Base-by-base conservation (phyloP, 1,284 basidiomycete genomes). In the Cryptococcus amylolentus region DNA sequence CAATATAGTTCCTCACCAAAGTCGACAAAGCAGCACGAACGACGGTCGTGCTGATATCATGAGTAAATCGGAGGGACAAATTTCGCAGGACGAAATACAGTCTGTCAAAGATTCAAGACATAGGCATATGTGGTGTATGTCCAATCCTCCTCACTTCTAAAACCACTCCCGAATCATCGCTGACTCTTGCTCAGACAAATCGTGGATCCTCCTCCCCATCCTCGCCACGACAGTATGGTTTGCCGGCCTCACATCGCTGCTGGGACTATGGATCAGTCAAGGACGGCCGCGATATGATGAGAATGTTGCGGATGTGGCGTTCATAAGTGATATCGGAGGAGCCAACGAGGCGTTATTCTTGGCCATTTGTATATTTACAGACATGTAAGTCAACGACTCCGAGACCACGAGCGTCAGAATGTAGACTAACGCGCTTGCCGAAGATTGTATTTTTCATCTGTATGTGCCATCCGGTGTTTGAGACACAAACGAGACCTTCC, bases 401-500 rank as follows among this genome's bases (percentile, higher is more conserved):
- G 43, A 41, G 27, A 16, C 8, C 18, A 35, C 35, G 23, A 16
- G 20, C 3, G 18, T 13, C 41, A 8, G 20, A 8, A 1, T 46
- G 40, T 37, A n/a, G 27, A 7, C 38, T 47, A 27, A 41, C 8
- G 10, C 14, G 2, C 26, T 27, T 27, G 14, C 1, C 18, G n/a
- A 37, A 63, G 64, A 4, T 66, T 73, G 27, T 74, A 79, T 70
- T 71, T 79, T 54, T 53, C 71, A 5, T 70, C 78, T 1, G 69
- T 80, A 3, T 62, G 81, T 18, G 64, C 75, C 1, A 81, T 81
- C 56, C 66, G 80, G 8, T 80, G 76, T 69, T 65, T 83, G 10
- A 71, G 81, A 14, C 77, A 79, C 55, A 49, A 71, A 14, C 77
- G 80, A 18, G 70, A 79, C 13, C 72, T 83, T 16, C 81, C 81